Percentiles rank a stretch among this genome's conserved stretches.
Conservation (phyloP, 1,284 basidiomycete species). For the Melampsora larici-populina region DNA sequence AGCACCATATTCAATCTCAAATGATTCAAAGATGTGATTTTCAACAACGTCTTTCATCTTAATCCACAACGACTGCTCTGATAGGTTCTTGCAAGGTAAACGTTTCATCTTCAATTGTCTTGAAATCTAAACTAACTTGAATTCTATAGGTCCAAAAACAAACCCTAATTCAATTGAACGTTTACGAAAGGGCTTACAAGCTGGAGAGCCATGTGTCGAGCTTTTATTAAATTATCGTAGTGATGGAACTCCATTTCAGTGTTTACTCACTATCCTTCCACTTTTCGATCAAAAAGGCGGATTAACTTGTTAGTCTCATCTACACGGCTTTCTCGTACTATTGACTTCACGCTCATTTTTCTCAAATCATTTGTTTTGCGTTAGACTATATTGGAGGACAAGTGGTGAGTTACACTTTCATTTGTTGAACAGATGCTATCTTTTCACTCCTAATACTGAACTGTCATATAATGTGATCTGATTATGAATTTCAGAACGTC, state of each 20-base stretch:
- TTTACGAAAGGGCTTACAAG: background rate
- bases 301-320: slow-evolving; percentile 47
- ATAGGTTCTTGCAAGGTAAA: too few species aligned
- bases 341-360: background rate
- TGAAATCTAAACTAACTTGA: too few species aligned
- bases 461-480: background rate
- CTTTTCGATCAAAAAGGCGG: slow-evolving; percentile 47
- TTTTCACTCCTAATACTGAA: background rate
- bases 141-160: slow-evolving; percentile 23
- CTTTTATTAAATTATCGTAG: slow-evolving; percentile 50
- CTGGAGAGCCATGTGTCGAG: slow-evolving; percentile 41
- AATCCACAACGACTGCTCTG: too few species aligned
- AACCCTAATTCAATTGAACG: slow-evolving; percentile 29
- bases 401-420: slow-evolving; percentile 19
- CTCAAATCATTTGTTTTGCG: background rate
- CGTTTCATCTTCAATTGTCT: too few species aligned
- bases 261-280: slow-evolving; percentile 49
- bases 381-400: slow-evolving; percentile 37
- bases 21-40: background rate
- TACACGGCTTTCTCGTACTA: background rate
- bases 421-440: background rate
- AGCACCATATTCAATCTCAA: background rate
- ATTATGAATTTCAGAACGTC: slow-evolving; percentile 16
- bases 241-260: slow-evolving; percentile 48
- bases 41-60: background rate